Evolutionary conservation across 805 yeast species (phyloP).

Genomic region (Candida taoyuanica): DNA sequence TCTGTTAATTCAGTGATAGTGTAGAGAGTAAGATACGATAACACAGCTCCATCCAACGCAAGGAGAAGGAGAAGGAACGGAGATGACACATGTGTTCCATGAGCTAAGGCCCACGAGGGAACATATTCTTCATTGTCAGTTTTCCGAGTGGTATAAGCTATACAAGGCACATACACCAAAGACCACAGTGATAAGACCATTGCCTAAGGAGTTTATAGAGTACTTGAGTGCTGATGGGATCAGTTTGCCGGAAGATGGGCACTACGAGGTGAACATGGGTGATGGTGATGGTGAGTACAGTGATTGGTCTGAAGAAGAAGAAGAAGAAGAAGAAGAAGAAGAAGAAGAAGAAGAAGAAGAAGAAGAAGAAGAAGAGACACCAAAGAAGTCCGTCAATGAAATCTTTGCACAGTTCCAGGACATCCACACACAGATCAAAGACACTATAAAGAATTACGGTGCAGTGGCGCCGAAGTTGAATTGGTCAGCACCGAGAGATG

Average conservation of each 20-base stretch:
- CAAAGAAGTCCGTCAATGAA: slow-evolving; percentile 16
- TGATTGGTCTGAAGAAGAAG: slow-evolving; percentile 57
- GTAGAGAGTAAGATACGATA: too few species aligned
- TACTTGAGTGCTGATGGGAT: slow-evolving; percentile 69
- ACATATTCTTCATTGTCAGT: slow-evolving; percentile 49
- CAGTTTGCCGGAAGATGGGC: slow-evolving; percentile 46
- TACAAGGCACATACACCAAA: slow-evolving; percentile 48
- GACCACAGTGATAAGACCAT: slow-evolving; percentile 48
- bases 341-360: slow-evolving; percentile 22
- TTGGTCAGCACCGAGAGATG: slow-evolving; percentile 97
- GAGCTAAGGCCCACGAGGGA: slow-evolving; percentile 28
- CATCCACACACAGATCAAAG: slow-evolving; percentile 50
- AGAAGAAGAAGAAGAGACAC: slow-evolving; percentile 5
- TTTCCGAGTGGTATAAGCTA: slow-evolving; percentile 54
- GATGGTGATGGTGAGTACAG: slow-evolving; percentile 64
- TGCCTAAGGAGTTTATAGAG: slow-evolving; percentile 53
- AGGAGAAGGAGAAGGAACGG: background rate
- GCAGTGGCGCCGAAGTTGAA: slow-evolving; percentile 83
- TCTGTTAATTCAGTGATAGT: too few species aligned
- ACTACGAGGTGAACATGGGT: slow-evolving; percentile 32
- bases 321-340: slow-evolving; percentile 22
- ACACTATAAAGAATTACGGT: slow-evolving; percentile 44
- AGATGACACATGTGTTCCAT: slow-evolving; percentile 20
- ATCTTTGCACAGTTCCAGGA: slow-evolving; percentile 45
- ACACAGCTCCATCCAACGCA: background rate